These are phyloP conservation scores for Kurtzmaniella cleridarum DNA, from an alignment of 805 yeast genomes.

Conservation along the genomic window DNA sequence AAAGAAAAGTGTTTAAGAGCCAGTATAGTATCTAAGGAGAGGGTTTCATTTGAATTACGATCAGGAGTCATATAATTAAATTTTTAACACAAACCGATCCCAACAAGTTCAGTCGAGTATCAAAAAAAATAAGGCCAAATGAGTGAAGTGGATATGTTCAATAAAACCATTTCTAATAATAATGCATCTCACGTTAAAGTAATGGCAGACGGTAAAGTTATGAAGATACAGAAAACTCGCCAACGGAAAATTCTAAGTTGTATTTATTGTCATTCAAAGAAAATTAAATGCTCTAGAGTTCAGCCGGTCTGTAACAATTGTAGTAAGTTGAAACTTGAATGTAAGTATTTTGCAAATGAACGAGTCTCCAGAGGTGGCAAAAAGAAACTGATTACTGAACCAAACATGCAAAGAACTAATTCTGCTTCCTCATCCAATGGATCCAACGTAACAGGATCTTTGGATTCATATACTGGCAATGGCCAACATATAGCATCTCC, in stretches of 20 bases:
- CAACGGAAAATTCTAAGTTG: constrained; percentile 56
- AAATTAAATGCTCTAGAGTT: constrained; percentile 57
- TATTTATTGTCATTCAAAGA: constrained; percentile 55
- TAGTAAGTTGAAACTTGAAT: constrained; percentile 38
- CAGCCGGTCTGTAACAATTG: constrained; percentile 56
- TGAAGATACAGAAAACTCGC: constrained; percentile 56
- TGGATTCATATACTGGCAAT: no score
- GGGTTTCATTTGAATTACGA: no score
- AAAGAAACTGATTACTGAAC: constrained; percentile 5
- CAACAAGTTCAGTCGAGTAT: no score
- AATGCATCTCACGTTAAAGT: constrained; percentile 13
- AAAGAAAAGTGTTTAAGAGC: no score
- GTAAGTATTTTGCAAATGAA: constrained; percentile 56
- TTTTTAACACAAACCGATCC: no score
- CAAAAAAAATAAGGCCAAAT: no score
- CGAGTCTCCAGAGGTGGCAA: constrained; percentile 45
- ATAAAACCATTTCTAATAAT: not conserved
- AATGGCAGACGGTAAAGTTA: constrained; percentile 47
- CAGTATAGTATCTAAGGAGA: no score
- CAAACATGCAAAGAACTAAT: not conserved
- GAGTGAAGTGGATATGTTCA: not conserved
- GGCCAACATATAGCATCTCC: no score
- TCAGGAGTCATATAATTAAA: no score
- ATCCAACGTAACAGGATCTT: not conserved
- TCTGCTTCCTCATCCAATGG: not conserved